phyloP scores from a whole-genome alignment of 2,329 filamentous ascomycete genomes.

The Nothopassalora personata region DNA sequence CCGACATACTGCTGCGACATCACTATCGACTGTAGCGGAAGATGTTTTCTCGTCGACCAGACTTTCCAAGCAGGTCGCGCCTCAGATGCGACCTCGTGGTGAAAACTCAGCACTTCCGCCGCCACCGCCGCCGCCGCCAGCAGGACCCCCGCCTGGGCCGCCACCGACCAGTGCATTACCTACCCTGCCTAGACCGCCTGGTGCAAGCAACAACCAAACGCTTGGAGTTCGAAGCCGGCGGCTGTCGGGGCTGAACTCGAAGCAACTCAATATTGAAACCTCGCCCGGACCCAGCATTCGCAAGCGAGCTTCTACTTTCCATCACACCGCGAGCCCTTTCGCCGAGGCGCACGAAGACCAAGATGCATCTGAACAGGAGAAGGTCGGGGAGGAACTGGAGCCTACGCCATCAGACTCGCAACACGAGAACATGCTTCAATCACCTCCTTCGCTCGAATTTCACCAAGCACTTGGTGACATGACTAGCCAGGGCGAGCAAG shows the following conservation, averaged over 20 bases:
- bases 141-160: slow-evolving; percentile 25
- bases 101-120: slow-evolving; percentile 30
- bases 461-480: slow-evolving; percentile 14
- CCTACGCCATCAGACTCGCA: slow-evolving; percentile 23
- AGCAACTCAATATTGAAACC: slow-evolving; percentile 87
- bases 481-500: slow-evolving; percentile 13
- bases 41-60: slow-evolving; percentile 39
- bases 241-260: slow-evolving; percentile 72
- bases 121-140: slow-evolving; percentile 23
- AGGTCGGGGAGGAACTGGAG: slow-evolving; percentile 17
- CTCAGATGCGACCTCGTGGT: slow-evolving; percentile 1
- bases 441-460: slow-evolving; percentile 30
- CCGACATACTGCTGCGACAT: slow-evolving; percentile 61
- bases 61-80: slow-evolving; percentile 27
- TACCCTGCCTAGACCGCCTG: slow-evolving; percentile 20
- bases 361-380: slow-evolving; percentile 16
- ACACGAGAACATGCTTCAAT: slow-evolving; percentile 27
- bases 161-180: slow-evolving; percentile 20
- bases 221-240: slow-evolving; percentile 56
- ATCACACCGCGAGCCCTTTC: slow-evolving; percentile 24
- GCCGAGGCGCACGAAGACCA: slow-evolving; percentile 22
- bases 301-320: slow-evolving; percentile 31
- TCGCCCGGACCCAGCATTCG: slow-evolving; percentile 32
- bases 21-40: slow-evolving; percentile 69
- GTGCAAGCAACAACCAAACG: slow-evolving; percentile 13